These are phyloP conservation scores for Xerocomus brunneocitrinus DNA, from an alignment of 768 basidiomycete species.

Conservation along the genomic window DNA sequence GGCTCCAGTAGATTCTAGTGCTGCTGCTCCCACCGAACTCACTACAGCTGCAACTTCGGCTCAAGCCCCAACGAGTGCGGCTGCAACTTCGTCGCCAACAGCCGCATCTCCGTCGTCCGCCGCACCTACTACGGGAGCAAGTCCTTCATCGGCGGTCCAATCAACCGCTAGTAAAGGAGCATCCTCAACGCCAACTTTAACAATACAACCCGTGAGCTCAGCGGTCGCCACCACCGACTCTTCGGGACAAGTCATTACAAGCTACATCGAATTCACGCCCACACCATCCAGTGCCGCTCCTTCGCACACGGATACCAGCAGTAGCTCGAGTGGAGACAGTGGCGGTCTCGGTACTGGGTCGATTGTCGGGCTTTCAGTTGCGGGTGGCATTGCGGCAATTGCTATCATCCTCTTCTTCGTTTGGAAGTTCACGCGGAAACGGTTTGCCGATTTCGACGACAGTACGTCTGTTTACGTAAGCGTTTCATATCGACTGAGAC, in stretches of 20 bases:
- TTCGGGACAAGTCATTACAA: conserved; percentile 29
- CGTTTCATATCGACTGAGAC: conserved; percentile 5
- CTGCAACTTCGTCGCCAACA: background rate
- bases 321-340: conserved; percentile 4
- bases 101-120: conserved; percentile 11
- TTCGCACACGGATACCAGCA: conserved; percentile 16
- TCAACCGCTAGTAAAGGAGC: background rate
- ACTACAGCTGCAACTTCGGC: background rate
- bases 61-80: background rate
- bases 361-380: conserved; percentile 76
- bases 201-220: background rate
- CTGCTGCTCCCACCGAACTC: background rate
- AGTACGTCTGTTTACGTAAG: conserved; percentile 45
- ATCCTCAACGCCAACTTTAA: conserved; percentile 1
- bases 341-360: conserved; percentile 60
- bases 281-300: conserved; percentile 24
- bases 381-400: conserved; percentile 72
- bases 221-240: conserved; percentile 18
- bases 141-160: background rate
- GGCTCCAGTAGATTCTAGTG: background rate
- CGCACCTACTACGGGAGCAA: background rate
- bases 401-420: conserved; percentile 70
- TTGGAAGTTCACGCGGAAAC: conserved; percentile 85
- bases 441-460: conserved; percentile 71
- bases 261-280: conserved; percentile 10